Conservation (phyloP, 805 yeast genomes). For the Kazachstania kunashirensis region DNA sequence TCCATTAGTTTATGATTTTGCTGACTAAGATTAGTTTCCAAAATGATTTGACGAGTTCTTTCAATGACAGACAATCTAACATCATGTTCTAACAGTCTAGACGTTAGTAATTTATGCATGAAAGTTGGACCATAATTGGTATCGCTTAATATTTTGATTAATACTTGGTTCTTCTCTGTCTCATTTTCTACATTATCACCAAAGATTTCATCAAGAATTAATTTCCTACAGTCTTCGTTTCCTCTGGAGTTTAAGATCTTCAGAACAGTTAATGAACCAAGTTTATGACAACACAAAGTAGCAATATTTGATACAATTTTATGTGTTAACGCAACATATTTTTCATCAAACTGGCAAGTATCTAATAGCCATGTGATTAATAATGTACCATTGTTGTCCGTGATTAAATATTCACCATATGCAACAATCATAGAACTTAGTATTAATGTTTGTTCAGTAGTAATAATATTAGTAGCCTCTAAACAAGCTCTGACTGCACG, state of each 20-base stretch:
- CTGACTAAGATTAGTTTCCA: conserved; percentile 51
- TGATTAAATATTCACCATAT: conserved; percentile 67
- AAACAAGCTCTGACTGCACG: conserved; percentile 89
- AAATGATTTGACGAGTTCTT: conserved; percentile 54
- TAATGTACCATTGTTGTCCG: conserved; percentile 80
- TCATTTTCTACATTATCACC: conserved; percentile 30
- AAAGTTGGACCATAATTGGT: conserved; percentile 60
- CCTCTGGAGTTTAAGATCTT: conserved; percentile 65
- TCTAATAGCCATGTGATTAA: conserved; percentile 92
- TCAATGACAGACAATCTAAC: conserved; percentile 46
- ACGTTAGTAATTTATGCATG: conserved; percentile 57
- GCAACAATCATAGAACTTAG: conserved; percentile 70
- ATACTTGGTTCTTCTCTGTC: conserved; percentile 7
- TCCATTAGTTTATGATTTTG: conserved; percentile 80
- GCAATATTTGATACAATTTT: conserved; percentile 53
- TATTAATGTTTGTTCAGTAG: conserved; percentile 56
- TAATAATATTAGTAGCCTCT: conserved; percentile 57
- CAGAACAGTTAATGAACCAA: conserved; percentile 74
- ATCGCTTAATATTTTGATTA: conserved; percentile 57
- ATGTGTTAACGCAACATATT: conserved; percentile 56
- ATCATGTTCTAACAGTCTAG: conserved; percentile 54
- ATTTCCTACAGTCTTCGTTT: conserved; percentile 48
- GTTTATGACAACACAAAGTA: conserved; percentile 63
- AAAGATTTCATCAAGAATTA: conserved; percentile 57
- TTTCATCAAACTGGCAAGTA: conserved; percentile 56